Evolutionary conservation across 164 flowering plant genomes (phyloP), one percentile per base, ranked within the genome.

Genomic region (Kalanchoe fedtschenkoi): DNA sequence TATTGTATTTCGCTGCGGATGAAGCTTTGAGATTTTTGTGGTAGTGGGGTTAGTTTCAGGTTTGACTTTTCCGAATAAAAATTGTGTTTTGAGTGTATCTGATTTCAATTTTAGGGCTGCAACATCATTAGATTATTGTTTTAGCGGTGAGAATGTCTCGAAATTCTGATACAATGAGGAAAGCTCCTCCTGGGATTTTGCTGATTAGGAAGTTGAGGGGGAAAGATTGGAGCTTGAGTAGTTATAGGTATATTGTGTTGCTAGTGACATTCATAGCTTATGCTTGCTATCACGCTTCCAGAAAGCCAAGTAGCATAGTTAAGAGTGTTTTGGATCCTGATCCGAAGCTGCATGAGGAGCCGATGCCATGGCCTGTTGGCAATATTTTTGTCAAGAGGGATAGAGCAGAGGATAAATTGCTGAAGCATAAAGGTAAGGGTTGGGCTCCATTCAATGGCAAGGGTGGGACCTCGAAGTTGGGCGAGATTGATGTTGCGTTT

Each of bases 401-500:
- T n/a, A 61, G 34, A 1, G n/a, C 30, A 30, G 62, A 58, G 11
- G 10, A 28, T 59, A 67, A 72, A 46, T 17, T n/a, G 6, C 47
- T 53, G 28, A 43, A 42, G 43, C 51, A 9, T 5, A 55, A 1
- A 8, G 34, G 59, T 0, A 57, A 44, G 37, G 98, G 98, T 17
- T 91, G 98, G 98, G 80, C 69, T 0, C 98, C 98, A 3, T 91
- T 91, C 62, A 76, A 89, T 75, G 89, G 78, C 26, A 46, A 66
- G 22, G 90, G 84, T 61, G 96, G 96, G 37, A 84, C 91, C 0
- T 81, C 79, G 14, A 87, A 80, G 64, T 74, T 91, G 76, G 98
- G 96, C 0, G 95, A 81, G 74, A 85, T 89, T 63, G 98, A 91
- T 74, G 79, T 91, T 35, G 95, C 96, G 0, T 91, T 91, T 67